Percentiles rank a stretch among this genome's conserved stretches.
These are phyloP conservation scores for Lineolata rhizophorae DNA, from an alignment of 495 filamentous ascomycete genomes.

Conservation along the genomic window DNA sequence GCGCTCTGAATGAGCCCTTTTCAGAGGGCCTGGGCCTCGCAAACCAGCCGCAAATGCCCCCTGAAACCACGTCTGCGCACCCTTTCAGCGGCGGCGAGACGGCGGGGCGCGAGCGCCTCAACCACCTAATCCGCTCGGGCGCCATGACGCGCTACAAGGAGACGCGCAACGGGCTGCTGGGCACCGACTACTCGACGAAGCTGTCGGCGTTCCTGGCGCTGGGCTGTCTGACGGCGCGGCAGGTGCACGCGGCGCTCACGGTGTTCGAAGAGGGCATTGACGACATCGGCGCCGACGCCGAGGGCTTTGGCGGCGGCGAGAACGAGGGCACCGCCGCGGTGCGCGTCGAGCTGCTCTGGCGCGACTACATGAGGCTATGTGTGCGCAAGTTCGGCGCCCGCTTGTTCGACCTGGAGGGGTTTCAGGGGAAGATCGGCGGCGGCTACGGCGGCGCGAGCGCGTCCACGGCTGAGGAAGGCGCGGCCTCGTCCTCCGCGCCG, in stretches of 20 bases:
- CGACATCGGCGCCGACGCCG: slow-evolving; percentile 5
- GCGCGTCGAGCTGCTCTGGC: slow-evolving; percentile 50
- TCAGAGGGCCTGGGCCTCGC: slow-evolving; percentile 16
- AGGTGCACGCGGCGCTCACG: slow-evolving; percentile 37
- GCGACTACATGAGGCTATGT: slow-evolving; percentile 55
- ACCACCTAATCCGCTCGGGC: slow-evolving; percentile 34
- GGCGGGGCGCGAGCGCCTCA: slow-evolving; percentile 27
- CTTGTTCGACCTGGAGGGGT: slow-evolving; percentile 38
- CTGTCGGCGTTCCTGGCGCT: slow-evolving; percentile 45
- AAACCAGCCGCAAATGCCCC: slow-evolving; percentile 23
- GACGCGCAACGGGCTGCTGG: slow-evolving; percentile 45
- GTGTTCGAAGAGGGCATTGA: slow-evolving; percentile 35
- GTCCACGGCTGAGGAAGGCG: background rate
- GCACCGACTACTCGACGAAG: slow-evolving; percentile 45
- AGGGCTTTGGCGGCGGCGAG: slow-evolving; percentile 42
- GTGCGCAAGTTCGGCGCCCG: slow-evolving; percentile 36
- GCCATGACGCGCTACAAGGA: slow-evolving; percentile 35
- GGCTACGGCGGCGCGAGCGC: background rate
- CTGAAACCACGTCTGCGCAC: slow-evolving; percentile 29
- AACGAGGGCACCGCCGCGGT: slow-evolving; percentile 43
- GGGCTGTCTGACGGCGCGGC: slow-evolving; percentile 43
- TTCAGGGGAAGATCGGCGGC: too few relatives aligned
- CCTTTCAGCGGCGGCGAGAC: slow-evolving; percentile 47
- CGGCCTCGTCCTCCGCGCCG: background rate
- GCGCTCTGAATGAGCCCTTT: slow-evolving; percentile 31